These are phyloP conservation scores for Turritis glabra DNA, from an alignment of 345 rosid species.

Conservation along the genomic window DNA sequence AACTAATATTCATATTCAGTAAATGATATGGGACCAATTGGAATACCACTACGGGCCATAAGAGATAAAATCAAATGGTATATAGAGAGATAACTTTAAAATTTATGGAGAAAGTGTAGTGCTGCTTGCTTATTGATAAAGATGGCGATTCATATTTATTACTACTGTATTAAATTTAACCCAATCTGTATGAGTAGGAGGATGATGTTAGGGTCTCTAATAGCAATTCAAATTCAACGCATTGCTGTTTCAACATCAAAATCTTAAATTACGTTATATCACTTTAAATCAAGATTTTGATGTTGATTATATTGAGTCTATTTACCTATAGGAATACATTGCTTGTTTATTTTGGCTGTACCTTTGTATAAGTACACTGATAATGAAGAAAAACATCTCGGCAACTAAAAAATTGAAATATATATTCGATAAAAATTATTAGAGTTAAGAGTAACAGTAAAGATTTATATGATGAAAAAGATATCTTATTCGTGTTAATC, in stretches of 20 bases:
- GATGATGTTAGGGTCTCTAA: neutral
- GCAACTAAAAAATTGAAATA: neutral
- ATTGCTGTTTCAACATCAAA: neutral
- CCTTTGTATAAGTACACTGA: neutral
- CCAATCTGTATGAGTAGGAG: neutral
- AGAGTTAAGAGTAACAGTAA: no score
- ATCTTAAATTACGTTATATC: neutral
- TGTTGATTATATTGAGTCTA: neutral
- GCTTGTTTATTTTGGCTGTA: neutral
- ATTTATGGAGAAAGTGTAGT: constrained; percentile 9
- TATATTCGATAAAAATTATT: neutral
- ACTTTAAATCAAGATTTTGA: neutral
- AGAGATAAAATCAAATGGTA: neutral
- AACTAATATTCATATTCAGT: neutral
- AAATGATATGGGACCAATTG: neutral
- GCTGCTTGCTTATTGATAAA: constrained; percentile 22
- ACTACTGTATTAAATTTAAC: neutral
- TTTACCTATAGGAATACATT: no score
- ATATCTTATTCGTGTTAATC: neutral
- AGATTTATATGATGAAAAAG: neutral
- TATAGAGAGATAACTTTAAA: neutral
- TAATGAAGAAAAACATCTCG: neutral
- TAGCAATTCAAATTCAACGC: neutral
- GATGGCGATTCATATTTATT: constrained; percentile 3
- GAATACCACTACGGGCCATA: neutral